These are phyloP conservation scores for Coprinellus micaceus DNA, from an alignment of 768 basidiomycete species.

Conservation along the genomic window DNA sequence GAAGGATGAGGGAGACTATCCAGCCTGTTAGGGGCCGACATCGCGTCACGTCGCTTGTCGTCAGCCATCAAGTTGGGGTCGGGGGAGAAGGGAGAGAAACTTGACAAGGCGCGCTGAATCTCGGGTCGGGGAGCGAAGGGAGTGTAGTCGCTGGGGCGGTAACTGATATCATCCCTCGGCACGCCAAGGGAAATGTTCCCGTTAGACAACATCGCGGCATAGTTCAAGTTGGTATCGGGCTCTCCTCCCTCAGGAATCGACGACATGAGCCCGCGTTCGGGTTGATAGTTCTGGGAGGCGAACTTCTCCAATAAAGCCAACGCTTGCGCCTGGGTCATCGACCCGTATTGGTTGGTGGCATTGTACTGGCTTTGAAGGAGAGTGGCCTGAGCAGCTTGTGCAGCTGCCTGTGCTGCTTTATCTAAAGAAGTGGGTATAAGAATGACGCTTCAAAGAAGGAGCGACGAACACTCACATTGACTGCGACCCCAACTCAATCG, in stretches of 20 bases:
- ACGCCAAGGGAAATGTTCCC: conserved; percentile 3
- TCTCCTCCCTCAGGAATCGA: conserved; percentile 8
- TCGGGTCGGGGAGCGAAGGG: conserved; percentile 28
- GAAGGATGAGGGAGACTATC: conserved; percentile 46
- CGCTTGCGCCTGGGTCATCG: conserved; percentile 61
- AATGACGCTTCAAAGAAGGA: conserved; percentile 2
- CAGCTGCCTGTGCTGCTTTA: conserved; percentile 88
- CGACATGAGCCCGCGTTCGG: neutral
- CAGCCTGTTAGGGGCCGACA: conserved; percentile 8
- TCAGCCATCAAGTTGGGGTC: conserved; percentile 51
- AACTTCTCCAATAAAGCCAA: conserved; percentile 59
- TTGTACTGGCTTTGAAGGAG: conserved; percentile 51
- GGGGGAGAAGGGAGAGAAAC: conserved; percentile 78
- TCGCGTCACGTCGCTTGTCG: conserved; percentile 33
- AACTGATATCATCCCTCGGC: conserved; percentile 1
- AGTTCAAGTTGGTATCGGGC: conserved; percentile 7
- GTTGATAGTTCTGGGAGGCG: conserved; percentile 35
- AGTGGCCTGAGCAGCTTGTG: conserved; percentile 75
- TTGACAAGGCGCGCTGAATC: conserved; percentile 34
- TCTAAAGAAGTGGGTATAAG: conserved; percentile 40
- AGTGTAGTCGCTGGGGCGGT: conserved; percentile 15
- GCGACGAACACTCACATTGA: conserved; percentile 59
- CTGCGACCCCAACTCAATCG: conserved; percentile 91
- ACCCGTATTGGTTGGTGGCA: conserved; percentile 16
- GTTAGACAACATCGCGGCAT: conserved; percentile 4